Base-by-base conservation (phyloP, 202 grass and related monocot species). In the Elaeis oleifera region DNA sequence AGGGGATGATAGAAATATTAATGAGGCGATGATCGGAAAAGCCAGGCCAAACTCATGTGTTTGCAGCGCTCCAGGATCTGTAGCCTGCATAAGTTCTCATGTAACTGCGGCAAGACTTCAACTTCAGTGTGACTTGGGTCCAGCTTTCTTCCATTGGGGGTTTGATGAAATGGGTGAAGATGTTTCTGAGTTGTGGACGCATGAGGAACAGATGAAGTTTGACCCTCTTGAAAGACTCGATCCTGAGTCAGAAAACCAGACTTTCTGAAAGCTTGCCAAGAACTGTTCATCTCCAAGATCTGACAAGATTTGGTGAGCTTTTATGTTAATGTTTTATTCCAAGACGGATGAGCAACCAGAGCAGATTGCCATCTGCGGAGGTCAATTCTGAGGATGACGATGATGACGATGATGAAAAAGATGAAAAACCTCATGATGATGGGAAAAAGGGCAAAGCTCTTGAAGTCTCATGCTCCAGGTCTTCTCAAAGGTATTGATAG, bases 321-420 rank as follows among this genome's bases (percentile, higher is more conserved):
- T 50, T 85, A 77, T 64, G 79, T 59, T 72, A 85, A 85, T 23
- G 24, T 77, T 59, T 69, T 72, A 72, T 77, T 85, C 82, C 77
- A 63, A 80, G 49, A 77, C 75, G 73, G 51, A 63, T 85, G 58
- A 77, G 68, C 16, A 64, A 28, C 23, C 48, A 64, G 63, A 77
- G 74, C 54, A 85, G 77, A 50, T 28, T 49, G 76, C 49, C 63
- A 3, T 52, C 59, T 73, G 27, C 26, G 55, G 54, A 76, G 6
- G 18, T 51, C 5, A 29, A 16, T 72, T 57, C 65, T 58, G 21
- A n/a, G 50, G 59, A 44, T 31, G 51, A 25, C 13, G 68, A 36
- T 71, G 66, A 71, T 36, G 53, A 83, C 51, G 60, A 57, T 8
- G 26, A 29, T 26, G 11, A 55, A 15, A 48, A 74, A 70, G 26